Conservation (phyloP, 2,329 filamentous ascomycete species). For the Fusarium heterosporum region DNA sequence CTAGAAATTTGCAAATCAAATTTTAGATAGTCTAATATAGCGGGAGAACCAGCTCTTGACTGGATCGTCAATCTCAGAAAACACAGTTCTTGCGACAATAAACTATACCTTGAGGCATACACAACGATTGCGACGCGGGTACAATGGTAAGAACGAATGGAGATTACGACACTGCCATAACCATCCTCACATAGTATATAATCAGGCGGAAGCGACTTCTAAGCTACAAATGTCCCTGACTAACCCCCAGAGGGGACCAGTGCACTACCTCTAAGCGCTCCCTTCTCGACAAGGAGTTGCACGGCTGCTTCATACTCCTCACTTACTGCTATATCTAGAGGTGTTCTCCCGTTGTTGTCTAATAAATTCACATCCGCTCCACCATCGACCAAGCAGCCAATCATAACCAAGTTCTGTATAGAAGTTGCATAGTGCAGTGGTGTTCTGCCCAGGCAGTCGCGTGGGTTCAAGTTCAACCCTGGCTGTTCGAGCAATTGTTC, state of each 20-base stretch:
- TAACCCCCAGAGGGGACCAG: background rate
- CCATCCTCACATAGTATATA: no score
- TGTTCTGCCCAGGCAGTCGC: fast-evolving
- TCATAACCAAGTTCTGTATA: fast-evolving
- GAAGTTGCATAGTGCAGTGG: fast-evolving
- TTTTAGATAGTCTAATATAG: background rate
- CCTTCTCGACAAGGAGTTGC: fast-evolving
- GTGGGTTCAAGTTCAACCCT: fast-evolving
- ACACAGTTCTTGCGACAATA: no score
- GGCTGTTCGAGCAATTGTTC: background rate
- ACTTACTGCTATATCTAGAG: background rate
- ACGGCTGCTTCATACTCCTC: fast-evolving
- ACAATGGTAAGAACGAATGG: no score
- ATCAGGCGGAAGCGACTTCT: background rate
- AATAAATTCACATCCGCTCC: background rate
- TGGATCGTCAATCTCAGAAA: no score
- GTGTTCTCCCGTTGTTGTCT: background rate
- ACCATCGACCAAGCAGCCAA: fast-evolving
- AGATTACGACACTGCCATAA: no score
- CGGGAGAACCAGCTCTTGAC: no score
- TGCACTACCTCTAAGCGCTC: background rate
- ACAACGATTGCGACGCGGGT: no score
- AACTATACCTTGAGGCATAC: no score
- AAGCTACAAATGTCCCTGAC: background rate
- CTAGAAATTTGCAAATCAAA: background rate